Base-by-base conservation (phyloP, 306 rosid genomes). In the Cucumis cinereus region DNA sequence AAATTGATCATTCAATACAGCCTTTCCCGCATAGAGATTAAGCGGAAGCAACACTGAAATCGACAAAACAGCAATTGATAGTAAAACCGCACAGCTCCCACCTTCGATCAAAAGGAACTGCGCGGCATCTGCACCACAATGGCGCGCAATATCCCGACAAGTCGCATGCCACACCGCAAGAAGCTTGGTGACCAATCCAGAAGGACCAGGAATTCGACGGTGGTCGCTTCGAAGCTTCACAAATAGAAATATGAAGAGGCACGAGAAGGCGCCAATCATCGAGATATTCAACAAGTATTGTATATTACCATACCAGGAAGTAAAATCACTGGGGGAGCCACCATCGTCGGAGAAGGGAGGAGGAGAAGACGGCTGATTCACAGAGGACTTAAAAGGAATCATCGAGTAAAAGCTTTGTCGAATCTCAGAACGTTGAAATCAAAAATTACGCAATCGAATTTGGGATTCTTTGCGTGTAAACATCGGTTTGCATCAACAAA, bases 211-310 rank as follows among this genome's bases (percentile, higher is more conserved):
- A 81, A 94, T 90, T 75, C 94, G 91, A 20, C 87, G 93, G 88
- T 94, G 98, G 73, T 94, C 97, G 81, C 97, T 90, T 52, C 98
- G 96, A 22, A 94, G 96, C 92, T 94, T 91, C 79, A 91, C 91
- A 73, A 92, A 83, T 64, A 94, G 79, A 85, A 94, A 94, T 74
- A 91, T 83, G 74, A 89, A 53, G 20, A 94, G 88, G 77, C 99
- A 94, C 81, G 75, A 89, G 47, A 81, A 79, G 28, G 96, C 85
- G 10, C 99, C 97, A 58, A 92, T 92, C 49, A 90, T 93, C 17
- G 99, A 91, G 78, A 94, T 94, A 86, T 94, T 94, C 7, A 94
- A 69, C 23, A 94, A 86, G 87, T 94, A 92, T 73, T 94, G 90
- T 28, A 94, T 94, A 85, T 94, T 94, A 19, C 99, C 99, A 78